phyloP scores from a whole-genome alignment of 1,139 yeast species.

The Schwanniomyces etchellsii region DNA sequence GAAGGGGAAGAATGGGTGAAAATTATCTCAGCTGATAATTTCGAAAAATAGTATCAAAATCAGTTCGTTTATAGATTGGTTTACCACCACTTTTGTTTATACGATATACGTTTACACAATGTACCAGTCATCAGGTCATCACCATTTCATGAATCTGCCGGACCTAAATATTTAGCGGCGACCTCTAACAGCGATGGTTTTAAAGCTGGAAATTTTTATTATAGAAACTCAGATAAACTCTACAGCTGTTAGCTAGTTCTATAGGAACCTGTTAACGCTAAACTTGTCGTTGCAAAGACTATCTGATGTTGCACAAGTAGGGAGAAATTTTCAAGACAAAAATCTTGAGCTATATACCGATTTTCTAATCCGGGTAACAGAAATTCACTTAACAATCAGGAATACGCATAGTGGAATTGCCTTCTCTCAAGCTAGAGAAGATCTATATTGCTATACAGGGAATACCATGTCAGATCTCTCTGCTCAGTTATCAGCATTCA shows the following conservation, averaged over 20 bases:
- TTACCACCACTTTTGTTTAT: conserved; percentile 1
- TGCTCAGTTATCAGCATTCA: conserved; percentile 45
- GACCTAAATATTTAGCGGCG: conserved; percentile 45
- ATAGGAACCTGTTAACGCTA: conserved; percentile 17
- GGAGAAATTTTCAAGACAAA: too few relatives aligned
- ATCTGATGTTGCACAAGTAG: too few relatives aligned
- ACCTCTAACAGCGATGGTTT: conserved; percentile 94
- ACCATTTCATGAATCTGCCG: conserved; percentile 75
- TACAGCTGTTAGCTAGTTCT: conserved; percentile 13
- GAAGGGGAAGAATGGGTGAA: conserved; percentile 44
- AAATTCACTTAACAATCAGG: too few relatives aligned
- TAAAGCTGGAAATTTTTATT: conserved; percentile 38
- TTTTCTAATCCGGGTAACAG: too few relatives aligned
- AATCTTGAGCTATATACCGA: too few relatives aligned
- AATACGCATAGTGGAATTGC: too few relatives aligned
- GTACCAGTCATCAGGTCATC: conserved; percentile 81
- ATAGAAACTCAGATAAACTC: conserved; percentile 18
- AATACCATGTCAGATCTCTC: conserved; percentile 37
- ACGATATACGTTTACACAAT: conserved; percentile 17
- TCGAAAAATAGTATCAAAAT: conserved; percentile 2
- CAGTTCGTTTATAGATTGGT: conserved; percentile 2
- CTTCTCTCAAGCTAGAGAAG: too few relatives aligned
- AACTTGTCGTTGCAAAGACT: too few relatives aligned
- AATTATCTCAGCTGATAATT: conserved; percentile 24
- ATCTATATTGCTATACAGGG: too few relatives aligned